Evolutionary conservation across 177 flowering plant species (phyloP).

Genomic region (Telopea speciosissima): DNA sequence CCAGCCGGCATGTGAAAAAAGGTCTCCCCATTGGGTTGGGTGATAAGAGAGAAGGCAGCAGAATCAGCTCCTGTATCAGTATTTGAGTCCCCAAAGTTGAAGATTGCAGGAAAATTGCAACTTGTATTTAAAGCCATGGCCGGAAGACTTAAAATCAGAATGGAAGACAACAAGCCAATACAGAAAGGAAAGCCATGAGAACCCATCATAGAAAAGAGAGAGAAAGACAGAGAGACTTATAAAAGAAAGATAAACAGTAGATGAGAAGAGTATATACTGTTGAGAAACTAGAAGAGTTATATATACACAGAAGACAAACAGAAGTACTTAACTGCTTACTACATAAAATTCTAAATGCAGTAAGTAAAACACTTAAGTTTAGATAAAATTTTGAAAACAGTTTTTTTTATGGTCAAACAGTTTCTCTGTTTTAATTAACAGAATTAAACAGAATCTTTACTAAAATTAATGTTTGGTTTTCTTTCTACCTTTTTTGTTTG

Average conservation of each 20-base stretch:
- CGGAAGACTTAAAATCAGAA: not conserved
- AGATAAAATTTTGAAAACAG: too few relatives aligned
- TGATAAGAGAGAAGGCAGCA: not conserved
- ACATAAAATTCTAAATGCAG: too few relatives aligned
- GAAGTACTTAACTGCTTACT: too few relatives aligned
- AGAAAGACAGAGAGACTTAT: too few relatives aligned
- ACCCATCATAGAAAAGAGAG: not conserved
- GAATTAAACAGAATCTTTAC: too few relatives aligned
- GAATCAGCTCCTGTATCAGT: constrained; percentile 11
- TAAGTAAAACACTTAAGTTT: too few relatives aligned
- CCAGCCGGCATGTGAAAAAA: constrained; percentile 10
- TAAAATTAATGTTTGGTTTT: too few relatives aligned
- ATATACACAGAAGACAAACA: too few relatives aligned
- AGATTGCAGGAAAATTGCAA: constrained; percentile 14
- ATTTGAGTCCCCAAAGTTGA: constrained; percentile 17
- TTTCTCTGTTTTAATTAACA: too few relatives aligned
- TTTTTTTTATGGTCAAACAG: too few relatives aligned
- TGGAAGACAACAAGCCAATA: not conserved
- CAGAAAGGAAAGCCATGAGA: not conserved
- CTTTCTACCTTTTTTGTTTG: too few relatives aligned
- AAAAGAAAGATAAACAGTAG: not conserved
- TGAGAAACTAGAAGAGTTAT: too few relatives aligned
- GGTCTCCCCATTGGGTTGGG: constrained; percentile 8
- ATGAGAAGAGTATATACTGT: not conserved
- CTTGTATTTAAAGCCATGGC: not conserved